Conservation (phyloP, 139 green algal genomes). For the Trebouxia sp. region DNA sequence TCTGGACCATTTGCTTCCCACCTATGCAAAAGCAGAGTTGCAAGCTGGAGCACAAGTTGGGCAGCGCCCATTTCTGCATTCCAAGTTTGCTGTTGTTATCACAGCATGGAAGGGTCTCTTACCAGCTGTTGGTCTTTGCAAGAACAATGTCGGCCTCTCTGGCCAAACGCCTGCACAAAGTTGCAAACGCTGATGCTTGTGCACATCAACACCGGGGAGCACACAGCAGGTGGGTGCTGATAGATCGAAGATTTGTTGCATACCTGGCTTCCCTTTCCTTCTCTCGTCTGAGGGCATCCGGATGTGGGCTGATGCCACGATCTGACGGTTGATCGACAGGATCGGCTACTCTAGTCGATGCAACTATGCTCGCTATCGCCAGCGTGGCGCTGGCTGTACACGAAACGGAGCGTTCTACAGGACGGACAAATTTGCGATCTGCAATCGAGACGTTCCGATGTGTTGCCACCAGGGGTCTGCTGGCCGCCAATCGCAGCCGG, state of each 20-base stretch:
- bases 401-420: too few relatives aligned
- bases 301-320: not conserved
- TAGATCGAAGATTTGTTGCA: not conserved
- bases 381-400: not conserved
- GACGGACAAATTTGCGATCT: too few relatives aligned
- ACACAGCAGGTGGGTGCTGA: too few relatives aligned
- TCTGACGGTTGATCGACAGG: not conserved
- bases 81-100: too few relatives aligned
- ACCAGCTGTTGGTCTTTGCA: slow-evolving; percentile 7
- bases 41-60: too few relatives aligned
- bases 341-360: not conserved
- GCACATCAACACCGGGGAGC: too few relatives aligned
- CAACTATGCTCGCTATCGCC: not conserved
- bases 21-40: not conserved
- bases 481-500: too few relatives aligned
- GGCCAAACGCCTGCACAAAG: not conserved
- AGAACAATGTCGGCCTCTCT: not conserved
- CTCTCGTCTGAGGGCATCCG: not conserved
- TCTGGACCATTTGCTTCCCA: slow-evolving; percentile 17
- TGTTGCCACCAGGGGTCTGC: too few relatives aligned
- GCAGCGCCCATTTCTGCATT: too few relatives aligned
- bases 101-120: not conserved
- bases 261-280: slow-evolving; percentile 1
- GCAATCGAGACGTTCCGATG: too few relatives aligned
- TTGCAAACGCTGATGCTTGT: too few relatives aligned